Conservation (phyloP, 2,329 filamentous ascomycete species). For the Diaporthe amygdali region DNA sequence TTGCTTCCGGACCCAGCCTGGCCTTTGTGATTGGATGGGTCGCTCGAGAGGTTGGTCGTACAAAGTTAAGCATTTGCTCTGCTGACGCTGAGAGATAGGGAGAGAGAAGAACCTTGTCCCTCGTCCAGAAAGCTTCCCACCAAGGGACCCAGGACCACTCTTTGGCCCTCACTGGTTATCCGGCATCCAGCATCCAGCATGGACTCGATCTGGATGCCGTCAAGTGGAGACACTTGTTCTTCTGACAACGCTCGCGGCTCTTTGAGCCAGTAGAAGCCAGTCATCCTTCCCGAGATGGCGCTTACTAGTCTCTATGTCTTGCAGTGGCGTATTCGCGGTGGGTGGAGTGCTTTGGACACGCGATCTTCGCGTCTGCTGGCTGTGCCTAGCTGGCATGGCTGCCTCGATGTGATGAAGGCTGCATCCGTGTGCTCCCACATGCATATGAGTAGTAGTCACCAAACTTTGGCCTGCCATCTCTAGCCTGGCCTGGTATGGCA, state of each 20-base stretch:
- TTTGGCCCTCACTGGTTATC: not conserved
- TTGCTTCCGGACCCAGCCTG: not conserved
- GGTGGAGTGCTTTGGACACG: too few species aligned
- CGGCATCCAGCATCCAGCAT: too few species aligned
- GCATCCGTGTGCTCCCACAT: not conserved
- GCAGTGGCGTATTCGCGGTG: not conserved
- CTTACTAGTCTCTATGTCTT: not conserved
- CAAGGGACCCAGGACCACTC: too few species aligned
- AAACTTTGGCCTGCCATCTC: not conserved
- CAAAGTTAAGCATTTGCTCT: not conserved
- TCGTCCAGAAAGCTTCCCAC: not conserved
- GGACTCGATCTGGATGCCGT: not conserved
- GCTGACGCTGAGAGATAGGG: not conserved
- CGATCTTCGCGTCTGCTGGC: not conserved
- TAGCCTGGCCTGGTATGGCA: too few species aligned
- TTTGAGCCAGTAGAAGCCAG: not conserved
- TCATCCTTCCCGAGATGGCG: conserved; percentile 8
- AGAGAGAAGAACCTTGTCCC: too few species aligned
- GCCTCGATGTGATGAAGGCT: conserved; percentile 7
- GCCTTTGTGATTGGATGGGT: not conserved
- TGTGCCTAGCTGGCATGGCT: not conserved
- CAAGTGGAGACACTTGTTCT: not conserved
- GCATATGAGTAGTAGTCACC: not conserved
- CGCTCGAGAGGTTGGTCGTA: not conserved
- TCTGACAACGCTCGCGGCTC: not conserved